Evolutionary conservation across 148 eudicot species (phyloP), one percentile per base, ranked within the genome.

Genomic region (Rheum nobile): DNA sequence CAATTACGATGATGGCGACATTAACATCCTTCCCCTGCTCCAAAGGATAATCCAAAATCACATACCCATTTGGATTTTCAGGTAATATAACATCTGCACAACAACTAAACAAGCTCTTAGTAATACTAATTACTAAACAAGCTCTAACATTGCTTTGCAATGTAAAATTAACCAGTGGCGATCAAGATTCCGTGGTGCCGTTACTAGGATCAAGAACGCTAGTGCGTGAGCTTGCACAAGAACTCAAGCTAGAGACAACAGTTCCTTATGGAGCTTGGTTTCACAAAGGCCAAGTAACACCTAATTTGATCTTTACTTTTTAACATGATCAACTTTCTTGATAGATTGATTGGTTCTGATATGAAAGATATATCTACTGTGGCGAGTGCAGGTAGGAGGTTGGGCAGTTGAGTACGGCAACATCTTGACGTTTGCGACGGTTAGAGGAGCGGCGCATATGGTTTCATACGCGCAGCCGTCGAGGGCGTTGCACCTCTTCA

Each of bases 391-490:
- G 98, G 98, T 91, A 42, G 98, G 96, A 84, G 98, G 98, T 1
- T 94, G 98, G 98, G 79, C 74, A 17, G 90, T 92, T 0, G 97
- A 94, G 77, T 94, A 94, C 52, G 98, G 97, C 55, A 83, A 88
- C 55, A 16, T 85, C 54, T 76, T 91, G 52, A 94, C 96, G 0
- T 91, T 91, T 80, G 96, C 97, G 0, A 94, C 98, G 0, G 98
- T 94, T 14, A 88, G 98, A 73, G 98, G 97, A 42, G 98, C 98
- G 50, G 90, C 98, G 72, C 98, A 91, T 84, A 94, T 94, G 97
- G 98, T 94, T 12, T 97, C 98, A 4, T 91, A 91, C 76, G 81
- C 98, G 55, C 98, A 94, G 76, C 96, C 98, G 41, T 86, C 93
- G 57, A 86, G 98, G 74, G 98, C 98, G 63, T 78, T 94, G 78